Evolutionary conservation across 2,329 filamentous ascomycete species (phyloP).

Genomic region (Falciphora oryzae): DNA sequence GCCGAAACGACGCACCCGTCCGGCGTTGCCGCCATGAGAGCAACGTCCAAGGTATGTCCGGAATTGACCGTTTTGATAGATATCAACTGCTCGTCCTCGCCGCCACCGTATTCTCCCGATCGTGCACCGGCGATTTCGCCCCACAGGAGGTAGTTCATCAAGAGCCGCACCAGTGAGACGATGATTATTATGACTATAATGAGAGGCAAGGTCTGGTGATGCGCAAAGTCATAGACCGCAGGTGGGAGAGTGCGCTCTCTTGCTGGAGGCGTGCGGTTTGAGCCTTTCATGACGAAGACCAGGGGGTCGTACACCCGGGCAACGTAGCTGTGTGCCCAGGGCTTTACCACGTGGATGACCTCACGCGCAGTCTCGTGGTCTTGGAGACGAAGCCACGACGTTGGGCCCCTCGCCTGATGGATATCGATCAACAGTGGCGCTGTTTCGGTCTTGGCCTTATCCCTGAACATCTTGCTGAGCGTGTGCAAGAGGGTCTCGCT

Average conservation of each 20-base stretch:
- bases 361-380: slow-evolving; percentile 74
- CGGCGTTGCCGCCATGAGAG: slow-evolving; percentile 55
- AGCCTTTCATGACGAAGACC: slow-evolving; percentile 63
- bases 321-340: slow-evolving; percentile 63
- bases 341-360: slow-evolving; percentile 70
- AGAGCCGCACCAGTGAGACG: slow-evolving; percentile 58
- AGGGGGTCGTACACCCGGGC: slow-evolving; percentile 70
- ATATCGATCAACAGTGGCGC: slow-evolving; percentile 48
- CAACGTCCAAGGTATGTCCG: slow-evolving; percentile 65
- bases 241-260: slow-evolving; percentile 45
- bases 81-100: slow-evolving; percentile 45
- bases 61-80: slow-evolving; percentile 54
- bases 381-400: slow-evolving; percentile 70
- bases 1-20: slow-evolving; percentile 63
- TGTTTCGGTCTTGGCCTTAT: slow-evolving; percentile 26
- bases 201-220: slow-evolving; percentile 53
- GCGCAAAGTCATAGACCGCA: slow-evolving; percentile 61
- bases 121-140: slow-evolving; percentile 40
- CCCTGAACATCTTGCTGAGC: slow-evolving; percentile 27
- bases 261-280: slow-evolving; percentile 55
- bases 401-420: slow-evolving; percentile 70
- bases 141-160: slow-evolving; percentile 71
- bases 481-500: slow-evolving; percentile 40
- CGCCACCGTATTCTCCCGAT: slow-evolving; percentile 29
- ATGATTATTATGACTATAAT: slow-evolving; percentile 56